Evolutionary conservation across 2,329 filamentous ascomycete genomes (phyloP), one percentile per base, ranked within the genome.

Genomic region (Phaeosphaeriaceae sp.): DNA sequence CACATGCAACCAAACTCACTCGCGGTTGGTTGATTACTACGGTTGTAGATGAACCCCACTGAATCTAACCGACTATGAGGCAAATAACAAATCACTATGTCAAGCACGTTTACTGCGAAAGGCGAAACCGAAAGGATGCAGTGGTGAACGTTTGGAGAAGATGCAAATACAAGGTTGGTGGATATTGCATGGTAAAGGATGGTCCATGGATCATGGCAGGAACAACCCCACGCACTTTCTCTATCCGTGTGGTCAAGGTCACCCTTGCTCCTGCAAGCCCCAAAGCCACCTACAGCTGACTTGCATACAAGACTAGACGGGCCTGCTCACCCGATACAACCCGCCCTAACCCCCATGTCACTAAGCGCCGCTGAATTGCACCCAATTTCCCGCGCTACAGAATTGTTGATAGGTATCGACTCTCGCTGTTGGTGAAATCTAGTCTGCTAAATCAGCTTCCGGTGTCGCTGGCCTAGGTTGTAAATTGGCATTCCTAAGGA

Each of bases 251-350:
- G 56, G 56, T 42, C 50, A 44, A 48, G 49, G 55, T 51, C 34
- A 42, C 52, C 40, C 56, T 44, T 56, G 57, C 33, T 46, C 36
- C 46, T 60, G 61, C 60, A 62, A 53, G 60, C 54, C 55, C 49
- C 47, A 46, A 60, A 56, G 54, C 59, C 56, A 60, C 59, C 52
- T 54, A 54, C 54, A 58, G 63, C 54, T 65, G 55, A 63, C 61
- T 62, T 63, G 62, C 63, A 65, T 60, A 28, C n/a, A 36, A 57
- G 62, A 56, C 63, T 56, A 60, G 61, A 64, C 48, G 53, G 50
- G 36, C 38, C 11, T 53, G 42, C 55, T 57, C 49, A 52, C 47
- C 50, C 53, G 45, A 48, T 53, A 46, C 26, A 48, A 46, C 34
- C 44, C 52, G 52, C 48, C 36, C 46, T 52, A 61, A 52, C 53